Base-by-base conservation (phyloP, 306 rosid species). In the Arachis hypogaea region DNA sequence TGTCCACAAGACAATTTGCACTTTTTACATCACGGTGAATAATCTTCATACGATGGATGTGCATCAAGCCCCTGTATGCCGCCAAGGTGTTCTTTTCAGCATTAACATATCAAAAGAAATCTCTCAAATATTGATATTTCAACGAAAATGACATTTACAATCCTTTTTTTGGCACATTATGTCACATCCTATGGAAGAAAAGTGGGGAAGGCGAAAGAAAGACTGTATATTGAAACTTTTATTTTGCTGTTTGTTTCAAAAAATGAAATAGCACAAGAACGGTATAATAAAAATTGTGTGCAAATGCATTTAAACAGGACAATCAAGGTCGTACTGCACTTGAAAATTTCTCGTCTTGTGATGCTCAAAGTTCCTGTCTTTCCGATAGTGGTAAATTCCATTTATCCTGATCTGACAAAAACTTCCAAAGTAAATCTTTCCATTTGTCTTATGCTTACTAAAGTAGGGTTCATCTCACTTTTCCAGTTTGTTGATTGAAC, bases 1-100 rank as follows among this genome's bases (percentile, higher is more conserved):
- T 94, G 64, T 92, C 90, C 85, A 94, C 99, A 6, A 94, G 96
- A 74, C 97, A 94, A 67, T 94, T 94, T 16, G 99, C 99, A 76
- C 96, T 94, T 78, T 94, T 94, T 69, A 94, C 86, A 70, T 94
- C 99, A 0, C 97, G 95, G 79, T 94, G 99, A 78, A 89, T 90
- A 45, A 94, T 88, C 84, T 89, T 94, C 99, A 94, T 94, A 44
- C 99, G 91, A 82, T 94, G 99, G 52, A 94, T 80, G 83, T 96
- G 91, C 96, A 94, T 94, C 94, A 94, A 81, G 72, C 99, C 99
- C 90, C 99, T 94, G 57, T 33, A 73, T 42, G 57, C 12, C 73
- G 74, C 61, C 82, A 77, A 69, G 50, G 50, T 44, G 59, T 44
- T 68, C 43, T 30, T 3, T 71, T 80, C 77, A 83, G 68, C 56